Conservation (phyloP, 148 eudicot species). For the Vaccinium darrowii region DNA sequence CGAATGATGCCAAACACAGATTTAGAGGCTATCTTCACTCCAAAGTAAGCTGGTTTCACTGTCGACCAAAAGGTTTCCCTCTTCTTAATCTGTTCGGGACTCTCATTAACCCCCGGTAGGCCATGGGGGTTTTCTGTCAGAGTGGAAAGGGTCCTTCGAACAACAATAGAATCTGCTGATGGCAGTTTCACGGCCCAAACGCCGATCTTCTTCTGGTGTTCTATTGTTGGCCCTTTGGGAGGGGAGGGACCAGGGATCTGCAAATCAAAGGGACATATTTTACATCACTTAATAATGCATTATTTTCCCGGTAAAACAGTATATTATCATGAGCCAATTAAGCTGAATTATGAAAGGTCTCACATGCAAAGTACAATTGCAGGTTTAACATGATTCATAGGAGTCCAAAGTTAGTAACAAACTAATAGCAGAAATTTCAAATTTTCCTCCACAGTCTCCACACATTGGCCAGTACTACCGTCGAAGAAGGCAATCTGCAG, state of each 20-base stretch:
- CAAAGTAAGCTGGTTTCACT: slow-evolving; percentile 84
- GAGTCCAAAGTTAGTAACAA: neutral
- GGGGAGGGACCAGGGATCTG: slow-evolving; percentile 87
- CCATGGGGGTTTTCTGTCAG: slow-evolving; percentile 73
- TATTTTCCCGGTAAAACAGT: neutral
- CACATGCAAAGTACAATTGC: neutral
- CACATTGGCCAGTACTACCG: neutral
- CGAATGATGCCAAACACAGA: slow-evolving; percentile 48
- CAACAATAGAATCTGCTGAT: slow-evolving; percentile 80
- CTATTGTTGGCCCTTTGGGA: slow-evolving; percentile 60
- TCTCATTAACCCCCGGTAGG: slow-evolving; percentile 65
- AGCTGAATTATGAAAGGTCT: neutral
- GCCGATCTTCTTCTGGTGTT: slow-evolving; percentile 67
- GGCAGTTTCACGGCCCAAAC: slow-evolving; percentile 85
- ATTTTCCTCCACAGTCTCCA: neutral
- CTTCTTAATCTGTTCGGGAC: slow-evolving; percentile 40
- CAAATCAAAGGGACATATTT: neutral
- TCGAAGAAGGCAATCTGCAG: neutral
- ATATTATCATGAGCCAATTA: neutral
- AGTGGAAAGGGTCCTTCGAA: slow-evolving; percentile 62
- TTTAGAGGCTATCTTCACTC: slow-evolving; percentile 72
- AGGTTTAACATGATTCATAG: slow-evolving; percentile 6
- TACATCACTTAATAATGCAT: neutral
- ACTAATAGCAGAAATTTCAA: neutral
- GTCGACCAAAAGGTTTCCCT: slow-evolving; percentile 73